Base-by-base conservation (phyloP, 345 rosid species). In the Schrenkiella parvula region DNA sequence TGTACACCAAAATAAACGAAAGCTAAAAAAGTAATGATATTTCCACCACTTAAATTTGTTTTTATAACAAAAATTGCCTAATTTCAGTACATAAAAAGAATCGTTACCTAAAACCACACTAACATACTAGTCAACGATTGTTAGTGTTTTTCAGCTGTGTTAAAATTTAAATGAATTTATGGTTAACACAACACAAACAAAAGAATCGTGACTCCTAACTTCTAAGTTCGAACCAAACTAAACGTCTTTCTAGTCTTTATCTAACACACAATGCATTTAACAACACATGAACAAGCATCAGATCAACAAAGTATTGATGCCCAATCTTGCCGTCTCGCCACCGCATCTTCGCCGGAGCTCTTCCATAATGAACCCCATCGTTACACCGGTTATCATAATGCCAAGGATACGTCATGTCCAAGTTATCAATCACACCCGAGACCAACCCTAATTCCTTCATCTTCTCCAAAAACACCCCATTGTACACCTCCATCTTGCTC, bases 261-360 rank as follows among this genome's bases (percentile, higher is more conserved):
- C 70, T 72, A 10, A 76, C 77, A 75, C 98, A 93, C 26, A 87
- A 18, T n/a, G 75, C 88, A 44, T 90, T 90, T 55, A 93, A 83
- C 77, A 90, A 77, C 10, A 93, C 88, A 69, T 93, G 96, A 50
- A 77, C 87, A 71, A 93, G 78, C 97, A 91, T 91, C 35, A 93
- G 71, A 80, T 93, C 98, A 14, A 91, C 96, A 22, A 89, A 93
- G 50, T 93, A 93, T 73, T 93, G 95, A 81, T 93, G 98, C 37
- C 97, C 97, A 5, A 90, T 87, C 68, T 81, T 81, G 4, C 97
- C 98, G 19, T 93, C 97, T 78, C 83, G 86, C 98, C 98, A 93
- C 74, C 64, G 77, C 93, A 81, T 80, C 81, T 89, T 86, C 3
- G 73, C 78, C 1, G 96, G 96, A 41, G 87, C 87, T 70, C 91